Percentiles rank a stretch among this genome's conserved stretches.
These are phyloP conservation scores for Aspergillus haitiensis DNA, from an alignment of 495 filamentous ascomycete genomes.

Conservation along the genomic window DNA sequence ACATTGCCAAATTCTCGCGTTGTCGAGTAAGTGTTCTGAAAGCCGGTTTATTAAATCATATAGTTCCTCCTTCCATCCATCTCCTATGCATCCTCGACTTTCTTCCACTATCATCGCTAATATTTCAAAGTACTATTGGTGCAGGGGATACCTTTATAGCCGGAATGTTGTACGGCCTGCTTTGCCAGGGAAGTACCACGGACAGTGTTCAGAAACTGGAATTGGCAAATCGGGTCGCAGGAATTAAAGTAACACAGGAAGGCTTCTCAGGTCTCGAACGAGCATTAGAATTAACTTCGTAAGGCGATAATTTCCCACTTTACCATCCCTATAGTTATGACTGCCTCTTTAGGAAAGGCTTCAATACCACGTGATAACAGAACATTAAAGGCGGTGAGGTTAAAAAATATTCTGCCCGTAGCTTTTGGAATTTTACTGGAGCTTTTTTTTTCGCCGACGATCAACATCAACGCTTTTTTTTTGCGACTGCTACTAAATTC, in stretches of 20 bases:
- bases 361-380: constrained; percentile 28
- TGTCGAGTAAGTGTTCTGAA: constrained; percentile 53
- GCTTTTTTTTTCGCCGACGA: constrained; percentile 23
- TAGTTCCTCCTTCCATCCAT: background rate
- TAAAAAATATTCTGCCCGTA: constrained; percentile 46
- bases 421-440: constrained; percentile 32
- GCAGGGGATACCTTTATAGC: constrained; percentile 78
- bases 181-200: constrained; percentile 54
- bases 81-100: background rate
- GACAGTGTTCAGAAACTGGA: constrained; percentile 48
- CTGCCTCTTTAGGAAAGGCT: background rate
- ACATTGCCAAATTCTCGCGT: constrained; percentile 42
- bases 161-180: constrained; percentile 63
- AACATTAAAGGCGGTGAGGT: constrained; percentile 32
- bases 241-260: constrained; percentile 64
- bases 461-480: constrained; percentile 15
- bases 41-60: background rate
- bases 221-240: constrained; percentile 68
- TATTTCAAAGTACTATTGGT: constrained; percentile 56
- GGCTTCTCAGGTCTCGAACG: constrained; percentile 59
- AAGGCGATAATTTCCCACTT: background rate
- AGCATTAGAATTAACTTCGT: constrained; percentile 20
- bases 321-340: background rate
- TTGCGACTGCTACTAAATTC: constrained; percentile 1
- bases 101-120: constrained; percentile 20